Conservation (phyloP, 2,329 filamentous ascomycete species). For the Beauveria bassiana region DNA sequence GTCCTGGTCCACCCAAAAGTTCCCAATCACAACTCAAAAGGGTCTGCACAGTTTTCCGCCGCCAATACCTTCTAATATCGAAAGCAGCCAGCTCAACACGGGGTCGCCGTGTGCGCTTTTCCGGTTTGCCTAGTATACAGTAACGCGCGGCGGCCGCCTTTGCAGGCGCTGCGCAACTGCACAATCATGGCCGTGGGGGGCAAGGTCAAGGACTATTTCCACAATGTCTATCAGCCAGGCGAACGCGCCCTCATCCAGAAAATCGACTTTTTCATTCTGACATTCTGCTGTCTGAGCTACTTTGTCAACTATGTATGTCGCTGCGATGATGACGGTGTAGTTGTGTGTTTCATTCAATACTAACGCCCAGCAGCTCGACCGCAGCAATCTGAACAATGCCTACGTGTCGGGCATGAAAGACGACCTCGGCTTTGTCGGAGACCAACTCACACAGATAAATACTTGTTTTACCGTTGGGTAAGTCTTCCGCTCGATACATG, state of each 20-base stretch:
- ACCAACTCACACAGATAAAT: conserved; percentile 31
- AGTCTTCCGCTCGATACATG: conserved; percentile 1
- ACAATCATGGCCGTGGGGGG: conserved; percentile 8
- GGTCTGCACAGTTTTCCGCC: background rate
- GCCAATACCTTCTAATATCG: too few species aligned
- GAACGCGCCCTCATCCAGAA: conserved; percentile 44
- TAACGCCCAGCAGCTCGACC: conserved; percentile 22
- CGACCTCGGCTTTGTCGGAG: conserved; percentile 32
- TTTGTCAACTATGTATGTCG: conserved; percentile 43
- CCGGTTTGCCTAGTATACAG: too few species aligned
- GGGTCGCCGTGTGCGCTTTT: background rate
- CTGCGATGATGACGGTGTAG: background rate
- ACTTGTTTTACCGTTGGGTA: conserved; percentile 32
- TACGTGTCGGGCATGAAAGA: conserved; percentile 34
- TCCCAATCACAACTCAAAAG: background rate
- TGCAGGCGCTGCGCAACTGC: background rate
- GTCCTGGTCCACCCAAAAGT: too few species aligned
- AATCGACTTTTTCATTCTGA: conserved; percentile 58
- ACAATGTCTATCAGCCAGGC: conserved; percentile 26
- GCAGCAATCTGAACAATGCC: conserved; percentile 31
- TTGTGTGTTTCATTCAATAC: background rate
- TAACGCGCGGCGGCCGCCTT: background rate
- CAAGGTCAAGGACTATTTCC: conserved; percentile 26
- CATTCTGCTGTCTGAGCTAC: conserved; percentile 54
- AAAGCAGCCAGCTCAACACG: background rate